Base-by-base conservation (phyloP, 129 eudicot species). In the Flaveria robusta region DNA sequence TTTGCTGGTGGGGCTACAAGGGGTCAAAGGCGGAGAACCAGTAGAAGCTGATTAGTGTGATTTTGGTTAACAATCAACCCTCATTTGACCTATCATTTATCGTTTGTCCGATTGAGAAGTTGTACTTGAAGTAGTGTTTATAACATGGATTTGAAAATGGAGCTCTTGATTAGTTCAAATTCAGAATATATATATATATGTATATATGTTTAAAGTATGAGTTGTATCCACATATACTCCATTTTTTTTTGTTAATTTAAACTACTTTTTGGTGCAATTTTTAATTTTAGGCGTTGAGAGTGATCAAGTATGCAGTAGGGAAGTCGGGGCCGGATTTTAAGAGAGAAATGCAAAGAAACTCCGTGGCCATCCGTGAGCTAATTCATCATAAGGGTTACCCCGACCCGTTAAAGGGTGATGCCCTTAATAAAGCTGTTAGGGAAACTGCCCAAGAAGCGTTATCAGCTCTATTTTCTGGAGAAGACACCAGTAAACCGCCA, bases 301-400 rank as follows among this genome's bases (percentile, higher is more conserved):
- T 91, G 73, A 94, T 94, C 76, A 94, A 94, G 85, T 94, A 91
- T 86, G 88, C 92, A 12, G 97, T 94, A 66, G 96, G 93, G 42
- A 94, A 94, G 85, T 89, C 97, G 3, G 96, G 98, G 75, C 85
- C 87, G n/a, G 98, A 94, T 82, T 94, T 94, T 59, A 88, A 88
- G 86, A 90, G 96, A 80, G 98, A 93, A 82, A 88, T 93, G 90
- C 97, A 90, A 76, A 90, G 98, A 82, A 85, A 90, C 78, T 93
- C 98, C n/a, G 92, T 86, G 70, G 91, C 97, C 34, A 82, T 90
- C 15, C 90, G 96, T 46, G 92, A 93, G 78, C 82, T 93, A 75
- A 86, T 90, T 74, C 96, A 93, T 77, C 86, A 93, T 79, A 93
- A 81, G 83, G 98, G 98, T 39, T 88, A 93, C 43, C 86, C 89